phyloP scores from a whole-genome alignment of 1,139 yeast genomes.

The Magnusiomyces ingens region DNA sequence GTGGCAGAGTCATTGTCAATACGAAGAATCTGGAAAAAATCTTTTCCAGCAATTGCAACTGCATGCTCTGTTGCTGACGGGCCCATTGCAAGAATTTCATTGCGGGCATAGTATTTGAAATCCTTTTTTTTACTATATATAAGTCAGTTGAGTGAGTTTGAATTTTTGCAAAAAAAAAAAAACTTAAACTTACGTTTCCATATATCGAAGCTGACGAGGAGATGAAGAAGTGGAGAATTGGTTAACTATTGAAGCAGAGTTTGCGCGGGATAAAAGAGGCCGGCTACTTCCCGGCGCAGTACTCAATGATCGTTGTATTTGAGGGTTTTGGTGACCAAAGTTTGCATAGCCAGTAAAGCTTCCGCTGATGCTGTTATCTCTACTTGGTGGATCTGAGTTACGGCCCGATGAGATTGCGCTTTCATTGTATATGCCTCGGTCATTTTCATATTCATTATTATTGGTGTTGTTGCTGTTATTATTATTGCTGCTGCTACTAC shows the following conservation, averaged over 20 bases:
- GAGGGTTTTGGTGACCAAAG: not conserved
- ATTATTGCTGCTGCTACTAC: constrained; percentile 8
- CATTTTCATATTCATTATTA: not conserved
- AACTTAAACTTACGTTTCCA: not conserved
- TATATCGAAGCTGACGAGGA: not conserved
- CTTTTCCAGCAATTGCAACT: constrained; percentile 32
- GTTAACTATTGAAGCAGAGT: not conserved
- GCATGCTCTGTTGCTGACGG: constrained; percentile 24
- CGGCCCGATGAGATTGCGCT: constrained; percentile 12
- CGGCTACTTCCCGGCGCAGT: not conserved
- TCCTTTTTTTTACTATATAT: constrained; percentile 11
- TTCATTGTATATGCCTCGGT: not conserved
- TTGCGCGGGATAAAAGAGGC: not conserved
- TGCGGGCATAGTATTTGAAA: constrained; percentile 18
- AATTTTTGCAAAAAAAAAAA: not conserved
- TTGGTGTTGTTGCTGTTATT: not conserved
- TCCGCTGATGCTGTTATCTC: not conserved
- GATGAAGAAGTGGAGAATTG: constrained; percentile 1
- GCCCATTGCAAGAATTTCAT: constrained; percentile 29
- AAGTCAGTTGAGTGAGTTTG: not conserved
- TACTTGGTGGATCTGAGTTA: constrained; percentile 12
- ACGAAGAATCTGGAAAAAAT: constrained; percentile 28
- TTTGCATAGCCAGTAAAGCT: not conserved
- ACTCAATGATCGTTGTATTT: not conserved
- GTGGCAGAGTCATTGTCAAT: constrained; percentile 19